These are phyloP conservation scores for Lactarius indigo DNA, from an alignment of 768 basidiomycete species.

Conservation along the genomic window DNA sequence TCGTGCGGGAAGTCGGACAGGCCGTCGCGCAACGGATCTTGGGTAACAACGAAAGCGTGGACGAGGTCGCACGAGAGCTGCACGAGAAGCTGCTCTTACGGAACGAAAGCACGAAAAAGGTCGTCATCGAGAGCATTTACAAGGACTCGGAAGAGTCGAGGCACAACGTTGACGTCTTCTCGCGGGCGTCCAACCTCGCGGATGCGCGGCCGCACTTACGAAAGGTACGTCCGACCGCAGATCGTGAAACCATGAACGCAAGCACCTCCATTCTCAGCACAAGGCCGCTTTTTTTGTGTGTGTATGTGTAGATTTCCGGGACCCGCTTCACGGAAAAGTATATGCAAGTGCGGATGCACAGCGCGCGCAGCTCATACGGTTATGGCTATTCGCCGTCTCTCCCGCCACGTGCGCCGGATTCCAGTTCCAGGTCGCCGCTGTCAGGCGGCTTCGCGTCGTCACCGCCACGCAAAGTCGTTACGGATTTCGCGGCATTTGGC, in stretches of 20 bases:
- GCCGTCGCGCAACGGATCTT: conserved; percentile 91
- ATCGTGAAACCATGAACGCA: background rate
- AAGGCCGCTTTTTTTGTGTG: conserved; percentile 1
- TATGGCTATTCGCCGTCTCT: conserved; percentile 52
- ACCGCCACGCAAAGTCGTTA: conserved; percentile 70
- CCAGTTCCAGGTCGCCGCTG: conserved; percentile 40
- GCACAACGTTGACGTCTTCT: conserved; percentile 89
- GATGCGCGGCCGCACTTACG: conserved; percentile 77
- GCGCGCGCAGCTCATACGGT: conserved; percentile 50
- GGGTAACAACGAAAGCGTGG: conserved; percentile 91
- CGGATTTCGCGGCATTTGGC: conserved; percentile 85
- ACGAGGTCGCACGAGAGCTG: conserved; percentile 91
- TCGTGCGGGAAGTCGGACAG: conserved; percentile 91
- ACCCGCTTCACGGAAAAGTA: conserved; percentile 98
- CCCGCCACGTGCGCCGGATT: conserved; percentile 39
- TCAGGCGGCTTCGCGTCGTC: conserved; percentile 35
- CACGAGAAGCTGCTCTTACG: conserved; percentile 87
- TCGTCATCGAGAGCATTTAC: conserved; percentile 95
- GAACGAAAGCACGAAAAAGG: conserved; percentile 96
- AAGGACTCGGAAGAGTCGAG: conserved; percentile 83
- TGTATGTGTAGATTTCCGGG: conserved; percentile 89
- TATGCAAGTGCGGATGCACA: conserved; percentile 63
- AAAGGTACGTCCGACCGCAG: conserved; percentile 50
- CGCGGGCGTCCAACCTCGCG: conserved; percentile 59
- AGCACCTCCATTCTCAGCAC: background rate